These are phyloP conservation scores for Aspergillus viridinutans DNA, from an alignment of 2,329 filamentous ascomycete species.

Conservation along the genomic window DNA sequence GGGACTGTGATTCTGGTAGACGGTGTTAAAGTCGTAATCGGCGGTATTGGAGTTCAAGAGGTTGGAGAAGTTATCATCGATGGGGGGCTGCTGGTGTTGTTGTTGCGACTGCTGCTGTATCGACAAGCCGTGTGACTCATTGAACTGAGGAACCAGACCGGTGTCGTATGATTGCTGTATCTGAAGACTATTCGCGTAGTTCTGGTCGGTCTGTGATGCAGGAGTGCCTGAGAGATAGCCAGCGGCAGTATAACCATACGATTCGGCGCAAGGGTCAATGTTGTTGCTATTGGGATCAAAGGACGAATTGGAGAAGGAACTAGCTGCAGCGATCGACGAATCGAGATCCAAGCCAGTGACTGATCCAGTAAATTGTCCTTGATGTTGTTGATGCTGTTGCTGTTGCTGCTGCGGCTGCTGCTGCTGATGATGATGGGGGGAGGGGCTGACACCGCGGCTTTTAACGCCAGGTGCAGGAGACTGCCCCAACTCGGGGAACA, in stretches of 20 bases:
- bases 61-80: slow-evolving; percentile 36
- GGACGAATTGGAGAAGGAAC: slow-evolving; percentile 30
- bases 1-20: slow-evolving; percentile 33
- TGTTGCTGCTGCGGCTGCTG: background rate
- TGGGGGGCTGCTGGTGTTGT: background rate
- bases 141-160: slow-evolving; percentile 32
- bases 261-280: slow-evolving; percentile 26
- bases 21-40: slow-evolving; percentile 35
- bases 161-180: slow-evolving; percentile 37
- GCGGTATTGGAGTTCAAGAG: slow-evolving; percentile 36
- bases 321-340: slow-evolving; percentile 30
- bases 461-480: slow-evolving; percentile 35
- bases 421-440: slow-evolving; percentile 36
- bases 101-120: slow-evolving; percentile 17
- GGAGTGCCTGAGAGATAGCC: slow-evolving; percentile 32
- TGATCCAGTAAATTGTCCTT: slow-evolving; percentile 31
- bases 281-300: slow-evolving; percentile 27
- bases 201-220: slow-evolving; percentile 30
- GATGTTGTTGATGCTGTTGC: background rate
- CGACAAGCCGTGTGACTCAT: slow-evolving; percentile 27
- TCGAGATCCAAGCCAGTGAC: slow-evolving; percentile 32
- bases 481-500: slow-evolving; percentile 32
- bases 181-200: slow-evolving; percentile 30
- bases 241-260: slow-evolving; percentile 32
- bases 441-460: slow-evolving; percentile 41